Conservation (phyloP, 306 rosid species). For the Betula pendula region DNA sequence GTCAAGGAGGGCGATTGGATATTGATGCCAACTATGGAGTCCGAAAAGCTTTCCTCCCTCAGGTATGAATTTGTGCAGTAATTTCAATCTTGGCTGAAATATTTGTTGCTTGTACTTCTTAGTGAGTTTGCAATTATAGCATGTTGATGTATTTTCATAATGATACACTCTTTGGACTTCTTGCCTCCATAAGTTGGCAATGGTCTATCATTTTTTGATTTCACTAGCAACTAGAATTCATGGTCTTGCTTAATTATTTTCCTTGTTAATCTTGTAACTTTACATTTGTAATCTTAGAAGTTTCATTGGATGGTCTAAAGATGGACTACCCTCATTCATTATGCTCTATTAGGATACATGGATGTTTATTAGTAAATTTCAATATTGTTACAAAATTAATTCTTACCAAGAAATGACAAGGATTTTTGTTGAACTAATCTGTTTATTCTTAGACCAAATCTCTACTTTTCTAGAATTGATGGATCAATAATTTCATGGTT, state of each 20-base stretch:
- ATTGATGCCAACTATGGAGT: constrained; percentile 69
- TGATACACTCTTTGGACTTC: neutral
- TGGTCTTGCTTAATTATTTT: neutral
- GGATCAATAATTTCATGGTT: neutral
- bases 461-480: neutral
- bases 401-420: too few species aligned
- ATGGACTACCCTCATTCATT: neutral
- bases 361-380: too few species aligned
- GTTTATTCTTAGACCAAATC: neutral
- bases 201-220: neutral
- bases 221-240: neutral
- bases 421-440: neutral
- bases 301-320: neutral
- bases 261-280: neutral
- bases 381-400: too few species aligned
- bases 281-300: neutral
- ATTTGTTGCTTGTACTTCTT: neutral
- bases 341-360: neutral
- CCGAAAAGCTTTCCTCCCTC: constrained; percentile 89
- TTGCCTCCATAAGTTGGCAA: neutral
- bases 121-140: neutral
- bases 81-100: constrained; percentile 4
- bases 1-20: constrained; percentile 68
- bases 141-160: neutral
- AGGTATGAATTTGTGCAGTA: constrained; percentile 44